Evolutionary conservation across 768 basidiomycete species (phyloP).

Genomic region (Solioccasus polychromus): DNA sequence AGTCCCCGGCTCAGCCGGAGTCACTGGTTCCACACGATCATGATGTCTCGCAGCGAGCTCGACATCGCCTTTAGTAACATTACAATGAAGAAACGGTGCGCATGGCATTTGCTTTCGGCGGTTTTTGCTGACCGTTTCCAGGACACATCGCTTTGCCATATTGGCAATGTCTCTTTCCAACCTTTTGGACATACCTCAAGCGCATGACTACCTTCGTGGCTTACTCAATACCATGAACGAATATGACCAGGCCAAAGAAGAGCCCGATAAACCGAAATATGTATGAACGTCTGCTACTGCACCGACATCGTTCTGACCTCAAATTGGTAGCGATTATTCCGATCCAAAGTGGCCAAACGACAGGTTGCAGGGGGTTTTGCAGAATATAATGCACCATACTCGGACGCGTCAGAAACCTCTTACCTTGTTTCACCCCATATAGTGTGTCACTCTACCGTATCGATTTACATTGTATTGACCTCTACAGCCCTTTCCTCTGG

Average conservation of each 20-base stretch:
- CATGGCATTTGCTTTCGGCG: neutral
- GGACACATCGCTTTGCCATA: conserved; percentile 79
- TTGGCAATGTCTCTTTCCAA: conserved; percentile 85
- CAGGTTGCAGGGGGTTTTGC: conserved; percentile 47
- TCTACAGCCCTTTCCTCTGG: conserved; percentile 77
- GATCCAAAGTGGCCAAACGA: conserved; percentile 54
- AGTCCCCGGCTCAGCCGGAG: conserved; percentile 49
- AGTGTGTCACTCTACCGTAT: conserved; percentile 42
- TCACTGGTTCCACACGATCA: conserved; percentile 88
- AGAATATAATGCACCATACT: conserved; percentile 60
- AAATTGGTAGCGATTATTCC: conserved; percentile 53
- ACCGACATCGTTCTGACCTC: conserved; percentile 9
- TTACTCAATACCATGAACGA: conserved; percentile 70
- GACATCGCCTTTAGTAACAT: conserved; percentile 70
- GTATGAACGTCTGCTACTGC: conserved; percentile 32
- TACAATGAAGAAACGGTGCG: conserved; percentile 77
- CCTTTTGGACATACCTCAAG: conserved; percentile 76
- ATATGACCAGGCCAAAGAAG: conserved; percentile 68
- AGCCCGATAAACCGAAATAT: conserved; percentile 61
- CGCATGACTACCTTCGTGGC: conserved; percentile 76
- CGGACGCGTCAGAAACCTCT: conserved; percentile 60
- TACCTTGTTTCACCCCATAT: conserved; percentile 74
- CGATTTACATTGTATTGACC: conserved; percentile 4
- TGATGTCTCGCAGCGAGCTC: conserved; percentile 71
- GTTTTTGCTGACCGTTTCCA: conserved; percentile 29